Conservation (phyloP, 495 filamentous ascomycete genomes). For the Penicillium chermesinum region DNA sequence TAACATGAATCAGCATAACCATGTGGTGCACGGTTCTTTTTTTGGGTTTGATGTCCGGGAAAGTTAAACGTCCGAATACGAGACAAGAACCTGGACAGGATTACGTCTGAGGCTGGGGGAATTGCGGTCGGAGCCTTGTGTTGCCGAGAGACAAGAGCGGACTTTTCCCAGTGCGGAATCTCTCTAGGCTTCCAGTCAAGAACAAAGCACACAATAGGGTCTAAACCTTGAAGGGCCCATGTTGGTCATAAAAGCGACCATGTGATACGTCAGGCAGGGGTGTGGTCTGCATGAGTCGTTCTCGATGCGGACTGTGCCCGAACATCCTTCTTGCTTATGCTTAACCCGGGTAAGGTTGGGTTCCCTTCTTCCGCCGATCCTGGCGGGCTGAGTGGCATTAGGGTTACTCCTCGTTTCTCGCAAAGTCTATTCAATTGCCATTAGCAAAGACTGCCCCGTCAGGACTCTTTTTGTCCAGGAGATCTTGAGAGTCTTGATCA, state of each 20-base stretch:
- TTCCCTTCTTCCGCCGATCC: slow-evolving; percentile 25
- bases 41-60: slow-evolving; percentile 16
- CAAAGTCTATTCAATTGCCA: slow-evolving; percentile 22
- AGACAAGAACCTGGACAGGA: neutral
- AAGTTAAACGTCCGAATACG: slow-evolving; percentile 23
- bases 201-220: no score
- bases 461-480: slow-evolving; percentile 11
- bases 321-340: slow-evolving; percentile 36
- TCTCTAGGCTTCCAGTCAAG: neutral
- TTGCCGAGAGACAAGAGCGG: neutral
- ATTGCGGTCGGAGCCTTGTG: slow-evolving; percentile 1
- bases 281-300: slow-evolving; percentile 21
- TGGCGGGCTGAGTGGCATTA: slow-evolving; percentile 20
- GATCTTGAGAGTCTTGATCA: neutral
- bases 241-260: slow-evolving; percentile 4
- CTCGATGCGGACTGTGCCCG: slow-evolving; percentile 20
- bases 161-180: neutral
- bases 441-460: slow-evolving; percentile 4
- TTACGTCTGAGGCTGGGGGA: neutral
- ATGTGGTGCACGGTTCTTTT: slow-evolving; percentile 23
- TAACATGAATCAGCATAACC: slow-evolving; percentile 24
- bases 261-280: slow-evolving; percentile 26
- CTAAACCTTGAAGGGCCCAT: slow-evolving; percentile 2
- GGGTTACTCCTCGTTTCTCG: slow-evolving; percentile 6
- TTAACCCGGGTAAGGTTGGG: slow-evolving; percentile 47